Evolutionary conservation across 768 basidiomycete genomes (phyloP), one percentile per base, ranked within the genome.

Genomic region (Sporobolomyces pararoseus): DNA sequence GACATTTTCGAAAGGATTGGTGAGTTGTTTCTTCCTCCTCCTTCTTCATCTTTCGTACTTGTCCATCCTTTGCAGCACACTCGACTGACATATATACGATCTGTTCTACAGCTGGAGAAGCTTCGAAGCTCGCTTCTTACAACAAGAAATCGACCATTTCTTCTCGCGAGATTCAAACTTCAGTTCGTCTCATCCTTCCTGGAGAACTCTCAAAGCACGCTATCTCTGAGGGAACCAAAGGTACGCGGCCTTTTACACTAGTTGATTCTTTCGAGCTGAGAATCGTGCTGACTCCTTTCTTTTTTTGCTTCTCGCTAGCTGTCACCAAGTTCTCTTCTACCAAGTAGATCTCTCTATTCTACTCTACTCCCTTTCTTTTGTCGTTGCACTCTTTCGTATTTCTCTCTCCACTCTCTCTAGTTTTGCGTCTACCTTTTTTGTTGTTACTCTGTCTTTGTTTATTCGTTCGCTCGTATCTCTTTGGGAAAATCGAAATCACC

Each of bases 91-190:
- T 23, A 7, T 75, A 54, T 71, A 0, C 63, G 68, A 17, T 57
- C 46, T 21, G 21, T 9, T 10, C 21, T 35, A 25, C 75, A 91
- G 91, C 80, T 50, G 70, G 77, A 51, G 81, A 82, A 73, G 80
- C 81, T 37, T 81, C 80, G 74, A 82, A 95, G 84, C 89, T 98
- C 75, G 94, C 95, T 49, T 85, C 91, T 2, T 97, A 97, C 84
- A 96, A 94, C 75, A 95, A 96, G 84, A 96, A 95, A 82, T 96
- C 94, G 14, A 98, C 95, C 49, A 97, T 98, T 80, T 97, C 94
- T 53, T 97, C 94, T 63, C 91, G 94, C 72, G 94, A 98, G 82
- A 97, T 97, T 76, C 95, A 98, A 81, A 98, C 95, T 42, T 86
- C 92, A 50, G 95, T 98, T 65, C 89, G 95, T 74, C 86, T 98